These are phyloP conservation scores for Hemisphaericaspora lyxosophila DNA, from an alignment of 1,139 yeast species.

Conservation along the genomic window DNA sequence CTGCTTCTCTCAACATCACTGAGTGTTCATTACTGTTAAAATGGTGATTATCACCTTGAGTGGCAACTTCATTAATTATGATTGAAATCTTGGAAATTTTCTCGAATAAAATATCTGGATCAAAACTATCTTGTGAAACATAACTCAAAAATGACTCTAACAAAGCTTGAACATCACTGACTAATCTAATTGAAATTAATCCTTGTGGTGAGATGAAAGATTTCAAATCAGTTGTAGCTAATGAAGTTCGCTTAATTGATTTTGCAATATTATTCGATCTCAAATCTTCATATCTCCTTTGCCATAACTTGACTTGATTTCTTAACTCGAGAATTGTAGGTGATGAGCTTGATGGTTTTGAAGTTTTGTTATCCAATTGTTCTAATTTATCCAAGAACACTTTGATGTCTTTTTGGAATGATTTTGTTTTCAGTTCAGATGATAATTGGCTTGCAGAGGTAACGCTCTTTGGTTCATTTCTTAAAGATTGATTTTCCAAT, in stretches of 20 bases:
- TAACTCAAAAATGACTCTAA: slow-evolving; percentile 45
- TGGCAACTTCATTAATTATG: slow-evolving; percentile 48
- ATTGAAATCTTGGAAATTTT: slow-evolving; percentile 54
- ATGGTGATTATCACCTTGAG: slow-evolving; percentile 38
- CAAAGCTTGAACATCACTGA: slow-evolving; percentile 47
- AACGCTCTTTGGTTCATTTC: slow-evolving; percentile 14
- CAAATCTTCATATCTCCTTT: slow-evolving; percentile 44
- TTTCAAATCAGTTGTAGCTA: slow-evolving; percentile 28
- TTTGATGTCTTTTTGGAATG: slow-evolving; percentile 21
- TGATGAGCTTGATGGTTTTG: slow-evolving; percentile 21
- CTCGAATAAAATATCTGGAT: slow-evolving; percentile 51
- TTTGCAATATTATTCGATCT: slow-evolving; percentile 30
- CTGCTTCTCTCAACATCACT: slow-evolving; percentile 59
- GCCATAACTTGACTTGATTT: slow-evolving; percentile 43
- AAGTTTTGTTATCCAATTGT: slow-evolving; percentile 17
- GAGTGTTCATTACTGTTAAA: slow-evolving; percentile 38
- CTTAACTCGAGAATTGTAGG: slow-evolving; percentile 26
- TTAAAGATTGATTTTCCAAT: slow-evolving; percentile 42
- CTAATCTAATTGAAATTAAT: slow-evolving; percentile 41
- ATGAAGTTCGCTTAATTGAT: slow-evolving; percentile 17
- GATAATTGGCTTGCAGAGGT: slow-evolving; percentile 7
- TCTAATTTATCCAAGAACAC: slow-evolving; percentile 31
- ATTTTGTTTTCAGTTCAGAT: slow-evolving; percentile 1
- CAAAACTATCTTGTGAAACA: slow-evolving; percentile 32
- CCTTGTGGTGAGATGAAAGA: slow-evolving; percentile 41